These are phyloP conservation scores for Sarcocystis neurona DNA, from an alignment of 169 alveolate genomes.

Conservation along the genomic window DNA sequence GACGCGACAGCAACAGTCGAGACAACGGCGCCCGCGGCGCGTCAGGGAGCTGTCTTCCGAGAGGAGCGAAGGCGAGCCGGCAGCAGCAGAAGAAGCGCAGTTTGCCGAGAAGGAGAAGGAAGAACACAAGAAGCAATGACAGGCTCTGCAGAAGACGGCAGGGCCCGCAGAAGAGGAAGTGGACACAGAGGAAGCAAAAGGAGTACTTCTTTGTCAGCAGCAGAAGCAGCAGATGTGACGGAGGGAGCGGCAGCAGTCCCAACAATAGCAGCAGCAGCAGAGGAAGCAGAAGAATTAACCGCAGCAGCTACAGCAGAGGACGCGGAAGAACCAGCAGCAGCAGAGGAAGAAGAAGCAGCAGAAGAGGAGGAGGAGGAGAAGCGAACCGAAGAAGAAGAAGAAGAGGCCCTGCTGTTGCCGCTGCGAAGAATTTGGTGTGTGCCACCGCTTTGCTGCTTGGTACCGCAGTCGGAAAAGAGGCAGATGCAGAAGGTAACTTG, in stretches of 20 bases:
- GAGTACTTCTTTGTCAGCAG: neutral
- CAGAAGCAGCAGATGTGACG: neutral
- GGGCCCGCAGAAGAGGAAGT: too few relatives aligned
- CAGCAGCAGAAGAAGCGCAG: too few relatives aligned
- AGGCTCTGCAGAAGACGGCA: too few relatives aligned
- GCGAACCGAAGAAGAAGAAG: neutral
- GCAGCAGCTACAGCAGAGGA: neutral
- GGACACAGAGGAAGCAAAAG: too few relatives aligned
- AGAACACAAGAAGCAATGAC: too few relatives aligned
- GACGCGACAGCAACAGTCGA: too few relatives aligned
- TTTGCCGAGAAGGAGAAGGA: too few relatives aligned
- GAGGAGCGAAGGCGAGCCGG: too few relatives aligned
- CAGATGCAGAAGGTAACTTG: neutral
- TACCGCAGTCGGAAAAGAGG: neutral
- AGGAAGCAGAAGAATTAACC: neutral
- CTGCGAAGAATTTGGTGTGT: conserved; percentile 32
- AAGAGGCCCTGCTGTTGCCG: neutral
- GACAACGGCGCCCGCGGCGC: too few relatives aligned
- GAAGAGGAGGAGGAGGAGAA: neutral
- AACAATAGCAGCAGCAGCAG: neutral
- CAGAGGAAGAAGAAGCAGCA: neutral
- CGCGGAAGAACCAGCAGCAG: neutral
- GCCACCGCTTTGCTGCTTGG: conserved; percentile 32
- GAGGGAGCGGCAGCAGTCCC: neutral
- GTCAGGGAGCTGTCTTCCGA: too few relatives aligned